Evolutionary conservation across 768 basidiomycete species (phyloP).

Genomic region (Pleurotus tuoliensis): DNA sequence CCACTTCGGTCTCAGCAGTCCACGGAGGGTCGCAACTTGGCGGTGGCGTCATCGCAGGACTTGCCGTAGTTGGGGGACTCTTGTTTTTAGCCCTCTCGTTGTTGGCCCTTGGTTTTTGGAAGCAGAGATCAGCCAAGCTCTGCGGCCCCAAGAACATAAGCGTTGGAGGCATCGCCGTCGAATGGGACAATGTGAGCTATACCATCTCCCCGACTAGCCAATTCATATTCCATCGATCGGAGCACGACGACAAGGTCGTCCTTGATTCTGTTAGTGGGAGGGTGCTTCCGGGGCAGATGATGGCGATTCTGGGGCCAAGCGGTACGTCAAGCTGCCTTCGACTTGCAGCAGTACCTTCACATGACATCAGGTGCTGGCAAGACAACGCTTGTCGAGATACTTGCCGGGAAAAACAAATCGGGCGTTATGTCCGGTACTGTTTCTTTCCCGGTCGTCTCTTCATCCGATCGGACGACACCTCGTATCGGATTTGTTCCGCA

Average conservation of each 20-base stretch:
- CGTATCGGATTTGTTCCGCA: constrained; percentile 86
- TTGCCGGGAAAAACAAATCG: constrained; percentile 79
- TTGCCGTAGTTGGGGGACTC: too few relatives aligned
- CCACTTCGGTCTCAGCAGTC: too few relatives aligned
- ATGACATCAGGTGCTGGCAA: constrained; percentile 68
- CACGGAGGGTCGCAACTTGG: too few relatives aligned
- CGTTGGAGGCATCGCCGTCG: too few relatives aligned
- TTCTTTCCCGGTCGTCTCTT: constrained; percentile 39
- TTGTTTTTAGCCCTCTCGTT: too few relatives aligned
- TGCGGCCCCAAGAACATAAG: too few relatives aligned
- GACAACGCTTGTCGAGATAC: constrained; percentile 86
- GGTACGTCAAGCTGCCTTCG: constrained; percentile 37
- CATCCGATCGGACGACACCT: constrained; percentile 26
- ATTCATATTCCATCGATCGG: not conserved
- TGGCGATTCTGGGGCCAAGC: constrained; percentile 90
- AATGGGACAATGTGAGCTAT: too few relatives aligned
- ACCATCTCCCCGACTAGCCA: constrained; percentile 32
- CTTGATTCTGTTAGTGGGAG: constrained; percentile 67
- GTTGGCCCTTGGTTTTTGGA: too few relatives aligned
- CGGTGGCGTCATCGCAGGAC: too few relatives aligned
- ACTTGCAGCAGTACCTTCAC: not conserved
- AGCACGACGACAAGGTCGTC: constrained; percentile 52
- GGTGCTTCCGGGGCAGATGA: constrained; percentile 78
- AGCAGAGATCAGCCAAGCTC: too few relatives aligned
- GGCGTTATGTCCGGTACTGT: constrained; percentile 68